Evolutionary conservation across 2,329 filamentous ascomycete genomes (phyloP).

Genomic region (Trichoderma simmonsii): DNA sequence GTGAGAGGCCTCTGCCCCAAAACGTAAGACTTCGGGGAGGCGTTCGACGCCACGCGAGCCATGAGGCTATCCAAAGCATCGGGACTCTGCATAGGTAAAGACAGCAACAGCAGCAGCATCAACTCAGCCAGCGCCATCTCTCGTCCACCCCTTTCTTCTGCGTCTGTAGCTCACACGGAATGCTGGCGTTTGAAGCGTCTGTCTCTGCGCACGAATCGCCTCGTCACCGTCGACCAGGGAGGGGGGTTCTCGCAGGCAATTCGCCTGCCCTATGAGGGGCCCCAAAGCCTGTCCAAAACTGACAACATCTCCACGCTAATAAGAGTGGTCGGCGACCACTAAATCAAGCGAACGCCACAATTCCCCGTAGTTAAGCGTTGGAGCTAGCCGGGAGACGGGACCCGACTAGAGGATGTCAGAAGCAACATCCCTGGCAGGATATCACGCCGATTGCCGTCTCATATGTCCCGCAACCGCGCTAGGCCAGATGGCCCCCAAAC

Average conservation of each 20-base stretch:
- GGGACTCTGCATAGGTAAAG: not conserved
- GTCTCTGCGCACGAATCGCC: not conserved
- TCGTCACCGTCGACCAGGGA: not conserved
- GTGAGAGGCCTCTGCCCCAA: not conserved
- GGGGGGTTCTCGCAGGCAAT: not conserved
- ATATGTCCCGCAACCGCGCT: conserved; percentile 2
- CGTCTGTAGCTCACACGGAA: not conserved
- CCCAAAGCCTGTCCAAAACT: not conserved
- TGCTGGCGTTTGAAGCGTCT: not conserved
- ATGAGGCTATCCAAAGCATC: conserved; percentile 1
- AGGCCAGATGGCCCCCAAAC: conserved; percentile 11
- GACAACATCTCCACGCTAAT: conserved; percentile 2
- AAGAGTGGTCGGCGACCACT: conserved; percentile 13
- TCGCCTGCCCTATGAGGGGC: conserved; percentile 10
- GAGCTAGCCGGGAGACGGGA: conserved; percentile 10
- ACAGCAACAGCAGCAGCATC: not conserved
- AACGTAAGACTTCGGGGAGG: conserved; percentile 10
- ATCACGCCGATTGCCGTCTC: conserved; percentile 12
- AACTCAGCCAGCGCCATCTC: not conserved
- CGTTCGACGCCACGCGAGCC: not conserved
- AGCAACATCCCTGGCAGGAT: conserved; percentile 4
- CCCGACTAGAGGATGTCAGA: conserved; percentile 14
- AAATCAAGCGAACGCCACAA: conserved; percentile 8
- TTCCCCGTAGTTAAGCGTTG: conserved; percentile 17
- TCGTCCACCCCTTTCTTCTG: not conserved